Percentiles rank a stretch among this genome's conserved stretches.
Evolutionary conservation across 2,329 filamentous ascomycete genomes (phyloP).

Genomic region (Microdochium trichocladiopsis): DNA sequence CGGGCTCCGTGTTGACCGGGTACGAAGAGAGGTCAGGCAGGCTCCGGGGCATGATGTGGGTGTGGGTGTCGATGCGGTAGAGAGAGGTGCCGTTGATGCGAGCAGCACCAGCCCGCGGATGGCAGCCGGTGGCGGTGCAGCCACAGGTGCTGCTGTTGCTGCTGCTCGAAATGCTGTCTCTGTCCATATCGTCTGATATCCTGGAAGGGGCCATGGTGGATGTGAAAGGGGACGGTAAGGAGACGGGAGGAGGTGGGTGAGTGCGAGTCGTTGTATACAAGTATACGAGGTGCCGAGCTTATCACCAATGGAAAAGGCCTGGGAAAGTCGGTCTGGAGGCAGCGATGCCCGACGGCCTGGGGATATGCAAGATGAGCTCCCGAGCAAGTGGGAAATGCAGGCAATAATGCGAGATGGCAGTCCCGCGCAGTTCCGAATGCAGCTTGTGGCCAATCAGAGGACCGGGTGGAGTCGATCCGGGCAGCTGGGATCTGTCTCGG

Average conservation of each 20-base stretch:
- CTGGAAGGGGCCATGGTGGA: not conserved
- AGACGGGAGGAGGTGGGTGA: too few species aligned
- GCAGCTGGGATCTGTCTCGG: not conserved
- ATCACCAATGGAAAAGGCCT: not conserved
- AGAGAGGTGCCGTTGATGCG: slow-evolving; percentile 10
- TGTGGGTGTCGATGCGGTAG: slow-evolving; percentile 27
- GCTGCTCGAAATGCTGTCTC: not conserved
- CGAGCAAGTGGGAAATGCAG: not conserved
- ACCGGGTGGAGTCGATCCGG: not conserved
- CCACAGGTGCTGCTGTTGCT: slow-evolving; percentile 3
- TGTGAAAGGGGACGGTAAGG: too few species aligned
- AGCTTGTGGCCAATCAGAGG: not conserved
- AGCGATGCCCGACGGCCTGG: not conserved
- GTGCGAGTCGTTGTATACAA: too few species aligned
- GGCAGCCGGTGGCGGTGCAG: slow-evolving; percentile 2
- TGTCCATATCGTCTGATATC: not conserved
- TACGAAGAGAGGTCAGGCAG: slow-evolving; percentile 34
- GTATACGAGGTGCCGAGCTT: too few species aligned
- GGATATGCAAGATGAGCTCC: not conserved
- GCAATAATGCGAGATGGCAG: not conserved
- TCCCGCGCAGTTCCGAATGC: not conserved
- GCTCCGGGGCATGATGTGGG: slow-evolving; percentile 26
- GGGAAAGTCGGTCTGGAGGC: not conserved
- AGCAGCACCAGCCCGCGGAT: not conserved
- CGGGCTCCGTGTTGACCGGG: slow-evolving; percentile 27